Evolutionary conservation across 176 grass and related monocot genomes (phyloP).

Genomic region (Raddia guianensis): DNA sequence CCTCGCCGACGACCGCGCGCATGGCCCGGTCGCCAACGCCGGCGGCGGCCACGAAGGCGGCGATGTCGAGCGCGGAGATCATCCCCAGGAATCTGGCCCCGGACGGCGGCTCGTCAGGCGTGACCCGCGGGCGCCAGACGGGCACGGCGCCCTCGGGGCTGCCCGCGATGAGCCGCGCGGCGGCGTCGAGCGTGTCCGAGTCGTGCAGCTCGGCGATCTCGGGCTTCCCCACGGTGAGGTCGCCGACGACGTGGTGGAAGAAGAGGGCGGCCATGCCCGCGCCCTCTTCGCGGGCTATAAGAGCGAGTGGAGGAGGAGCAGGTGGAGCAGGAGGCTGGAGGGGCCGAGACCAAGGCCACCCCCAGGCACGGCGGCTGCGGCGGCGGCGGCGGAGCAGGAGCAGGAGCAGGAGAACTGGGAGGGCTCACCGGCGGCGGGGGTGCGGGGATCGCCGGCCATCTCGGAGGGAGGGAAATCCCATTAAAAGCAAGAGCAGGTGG

Average conservation of each 20-base stretch:
- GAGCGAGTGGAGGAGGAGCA: conserved; percentile 83
- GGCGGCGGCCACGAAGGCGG: conserved; percentile 64
- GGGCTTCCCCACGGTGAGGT: conserved; percentile 87
- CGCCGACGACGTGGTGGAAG: conserved; percentile 91
- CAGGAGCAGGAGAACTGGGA: conserved; percentile 29
- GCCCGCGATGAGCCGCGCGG: conserved; percentile 65
- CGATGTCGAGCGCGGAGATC: conserved; percentile 84
- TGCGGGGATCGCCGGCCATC: conserved; percentile 57
- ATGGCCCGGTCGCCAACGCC: conserved; percentile 54
- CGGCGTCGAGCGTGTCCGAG: conserved; percentile 68
- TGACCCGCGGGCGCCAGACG: conserved; percentile 55
- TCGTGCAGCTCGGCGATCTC: conserved; percentile 72
- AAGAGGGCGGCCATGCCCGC: conserved; percentile 69
- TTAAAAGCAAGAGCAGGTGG: conserved; percentile 40
- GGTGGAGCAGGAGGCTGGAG: conserved; percentile 73
- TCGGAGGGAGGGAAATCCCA: conserved; percentile 59
- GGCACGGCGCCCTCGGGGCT: conserved; percentile 73
- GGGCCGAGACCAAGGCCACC: conserved; percentile 39
- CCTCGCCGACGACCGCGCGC: conserved; percentile 57
- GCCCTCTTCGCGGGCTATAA: conserved; percentile 50
- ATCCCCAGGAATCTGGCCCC: conserved; percentile 73
- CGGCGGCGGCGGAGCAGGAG: not conserved
- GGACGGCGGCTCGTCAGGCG: conserved; percentile 44
- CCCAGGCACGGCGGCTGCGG: conserved; percentile 31
- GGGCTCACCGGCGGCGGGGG: conserved; percentile 48